A percentile compares a stretch with the other conserved stretches of the same genome.
Conservation (phyloP, 2,329 filamentous ascomycete species). For the Phaeosphaeria sp. region DNA sequence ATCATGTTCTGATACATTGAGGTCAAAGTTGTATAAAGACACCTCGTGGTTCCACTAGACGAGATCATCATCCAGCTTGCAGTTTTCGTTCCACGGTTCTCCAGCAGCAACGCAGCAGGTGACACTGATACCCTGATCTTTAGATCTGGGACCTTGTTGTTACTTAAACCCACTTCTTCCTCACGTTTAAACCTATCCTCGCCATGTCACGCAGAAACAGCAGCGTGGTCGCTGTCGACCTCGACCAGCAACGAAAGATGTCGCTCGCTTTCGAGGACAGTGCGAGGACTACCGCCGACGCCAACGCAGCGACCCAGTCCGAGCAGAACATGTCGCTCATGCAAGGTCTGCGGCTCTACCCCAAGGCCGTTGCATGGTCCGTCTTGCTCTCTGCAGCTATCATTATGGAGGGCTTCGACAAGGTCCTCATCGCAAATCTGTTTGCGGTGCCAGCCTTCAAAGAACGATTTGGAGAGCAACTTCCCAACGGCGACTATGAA, state of each 20-base stretch:
- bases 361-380: slow-evolving; percentile 85
- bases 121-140: background rate
- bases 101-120: slow-evolving; percentile 9
- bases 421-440: slow-evolving; percentile 81
- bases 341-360: slow-evolving; percentile 80
- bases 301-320: slow-evolving; percentile 49
- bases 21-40: slow-evolving; percentile 28
- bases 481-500: slow-evolving; percentile 48
- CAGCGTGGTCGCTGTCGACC: slow-evolving; percentile 40
- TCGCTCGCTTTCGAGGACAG: slow-evolving; percentile 37
- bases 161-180: background rate
- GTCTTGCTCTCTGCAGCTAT: slow-evolving; percentile 85
- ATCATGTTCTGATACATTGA: slow-evolving; percentile 13
- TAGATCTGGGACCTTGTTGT: slow-evolving; percentile 1
- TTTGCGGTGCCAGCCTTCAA: slow-evolving; percentile 60
- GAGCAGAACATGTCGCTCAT: slow-evolving; percentile 62
- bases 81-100: slow-evolving; percentile 21
- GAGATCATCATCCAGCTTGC: slow-evolving; percentile 20
- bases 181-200: background rate
- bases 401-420: slow-evolving; percentile 89
- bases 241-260: slow-evolving; percentile 38
- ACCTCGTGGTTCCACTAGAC: slow-evolving; percentile 15
- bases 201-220: slow-evolving; percentile 42
- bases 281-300: slow-evolving; percentile 35
- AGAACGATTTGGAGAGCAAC: slow-evolving; percentile 48